Evolutionary conservation across 225 moss, liverwort and hornwort species (phyloP).

Genomic region (Sphagnum tenellum): DNA sequence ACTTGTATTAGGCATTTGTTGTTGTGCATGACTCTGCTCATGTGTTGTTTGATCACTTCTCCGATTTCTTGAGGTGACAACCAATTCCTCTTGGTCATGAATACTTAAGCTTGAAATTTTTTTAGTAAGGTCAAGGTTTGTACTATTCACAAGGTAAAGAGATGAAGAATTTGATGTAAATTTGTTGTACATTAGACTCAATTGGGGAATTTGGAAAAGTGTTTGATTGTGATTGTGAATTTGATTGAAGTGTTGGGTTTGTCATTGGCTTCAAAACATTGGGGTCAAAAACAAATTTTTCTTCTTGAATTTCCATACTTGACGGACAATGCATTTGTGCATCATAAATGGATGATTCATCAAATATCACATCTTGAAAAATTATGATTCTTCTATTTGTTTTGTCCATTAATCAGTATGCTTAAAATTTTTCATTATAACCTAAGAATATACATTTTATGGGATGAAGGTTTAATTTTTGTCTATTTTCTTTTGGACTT

Average conservation of each 20-base stretch:
- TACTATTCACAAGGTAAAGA: too few species aligned
- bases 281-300: not conserved
- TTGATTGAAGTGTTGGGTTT: not conserved
- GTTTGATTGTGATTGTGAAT: not conserved
- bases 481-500: constrained; percentile 2
- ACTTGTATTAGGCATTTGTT: too few species aligned
- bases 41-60: too few species aligned
- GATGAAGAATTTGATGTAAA: too few species aligned
- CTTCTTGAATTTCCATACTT: too few species aligned
- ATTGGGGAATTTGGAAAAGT: too few species aligned
- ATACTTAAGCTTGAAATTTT: too few species aligned
- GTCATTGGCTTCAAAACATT: not conserved
- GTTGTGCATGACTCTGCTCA: too few species aligned
- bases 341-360: not conserved
- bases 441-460: constrained; percentile 2
- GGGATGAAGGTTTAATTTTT: not conserved
- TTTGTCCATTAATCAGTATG: not conserved
- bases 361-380: constrained; percentile 1
- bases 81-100: too few species aligned
- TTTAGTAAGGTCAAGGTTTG: too few species aligned
- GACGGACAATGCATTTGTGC: not conserved
- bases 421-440: constrained; percentile 4
- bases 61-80: too few species aligned
- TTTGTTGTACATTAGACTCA: too few species aligned
- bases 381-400: not conserved